A percentile compares a stretch with the other conserved stretches of the same genome.
Conservation (phyloP, 2,329 filamentous ascomycete genomes). For the Botrytis deweyae region DNA sequence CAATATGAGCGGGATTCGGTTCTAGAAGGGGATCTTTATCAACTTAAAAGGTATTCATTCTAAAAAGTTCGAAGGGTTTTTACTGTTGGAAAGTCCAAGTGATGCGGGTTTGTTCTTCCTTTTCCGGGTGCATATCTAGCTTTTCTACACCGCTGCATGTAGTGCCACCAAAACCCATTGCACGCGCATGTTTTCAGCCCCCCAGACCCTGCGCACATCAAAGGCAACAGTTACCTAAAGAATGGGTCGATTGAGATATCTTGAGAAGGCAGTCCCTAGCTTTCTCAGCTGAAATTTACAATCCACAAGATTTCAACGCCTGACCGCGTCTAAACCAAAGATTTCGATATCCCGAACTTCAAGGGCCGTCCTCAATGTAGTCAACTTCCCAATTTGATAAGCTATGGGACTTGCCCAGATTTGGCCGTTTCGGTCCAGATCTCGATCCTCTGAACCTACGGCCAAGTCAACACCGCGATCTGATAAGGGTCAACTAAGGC, state of each 20-base stretch:
- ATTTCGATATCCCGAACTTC: not conserved
- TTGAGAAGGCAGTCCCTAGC: not conserved
- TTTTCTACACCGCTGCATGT: not conserved
- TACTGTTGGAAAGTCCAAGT: too few relatives aligned
- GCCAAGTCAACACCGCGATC: not conserved
- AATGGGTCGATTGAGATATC: too few relatives aligned
- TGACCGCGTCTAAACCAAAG: not conserved
- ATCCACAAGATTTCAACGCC: not conserved
- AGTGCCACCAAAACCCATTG: not conserved
- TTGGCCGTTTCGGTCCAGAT: not conserved
- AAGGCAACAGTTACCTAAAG: not conserved
- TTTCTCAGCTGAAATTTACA: not conserved
- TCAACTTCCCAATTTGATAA: not conserved
- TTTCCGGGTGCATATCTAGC: not conserved
- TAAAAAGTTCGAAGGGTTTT: too few relatives aligned
- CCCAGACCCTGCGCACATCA: not conserved
- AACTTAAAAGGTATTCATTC: not conserved
- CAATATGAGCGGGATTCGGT: not conserved
- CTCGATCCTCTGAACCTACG: not conserved
- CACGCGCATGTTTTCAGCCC: not conserved
- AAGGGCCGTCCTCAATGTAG: not conserved
- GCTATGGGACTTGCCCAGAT: not conserved
- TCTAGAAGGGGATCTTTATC: accelerated
- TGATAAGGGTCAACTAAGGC: too few relatives aligned
- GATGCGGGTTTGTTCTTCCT: not conserved